Base-by-base conservation (phyloP, 805 yeast species). In the Yamadazyma nakazawae region DNA sequence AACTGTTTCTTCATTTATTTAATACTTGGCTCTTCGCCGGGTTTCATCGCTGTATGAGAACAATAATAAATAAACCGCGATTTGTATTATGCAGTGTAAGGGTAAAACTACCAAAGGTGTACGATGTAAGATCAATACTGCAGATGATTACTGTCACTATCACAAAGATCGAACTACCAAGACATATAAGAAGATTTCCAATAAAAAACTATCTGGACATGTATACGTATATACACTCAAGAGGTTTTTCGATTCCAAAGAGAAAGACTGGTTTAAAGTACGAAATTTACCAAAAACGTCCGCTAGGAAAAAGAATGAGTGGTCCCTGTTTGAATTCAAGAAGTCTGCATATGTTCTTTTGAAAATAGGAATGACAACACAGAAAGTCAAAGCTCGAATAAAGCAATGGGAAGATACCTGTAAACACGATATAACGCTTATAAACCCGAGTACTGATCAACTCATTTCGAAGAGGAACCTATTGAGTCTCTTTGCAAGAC, bases 281-380 rank as follows among this genome's bases (percentile, higher is more conserved):
- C 45, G 66, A 46, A 62, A 69, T 58, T 49, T 64, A 10, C 64
- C 65, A 14, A 47, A 54, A 38, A 47, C 56, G 3, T 42, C 50
- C 31, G 28, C 41, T 30, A 50, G 40, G 30, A 48, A 62, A 36
- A 48, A 45, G 25, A 59, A 62, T 31, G 53, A 63, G 34, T 66
- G 74, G 63, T 50, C 56, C 2, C 53, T 55, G 9, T 71, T 74
- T 52, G 57, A 72, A 34, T 63, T 78, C 2, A 64, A 62, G 17
- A 61, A 64, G 31, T 63, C 68, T 28, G 54, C 60, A n/a, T 62
- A 66, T 38, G 64, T 75, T 3, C 59, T 80, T 13, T 59, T 80
- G 14, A 80, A 80, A 51, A 70, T 80, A 1, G 85, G 85, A 1
- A 77, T 66, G 67, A 80, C 85, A 2, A 70, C 79, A 0, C 74